These are phyloP conservation scores for Biscutella auriculata DNA, from an alignment of 441 rosid species.

Conservation along the genomic window DNA sequence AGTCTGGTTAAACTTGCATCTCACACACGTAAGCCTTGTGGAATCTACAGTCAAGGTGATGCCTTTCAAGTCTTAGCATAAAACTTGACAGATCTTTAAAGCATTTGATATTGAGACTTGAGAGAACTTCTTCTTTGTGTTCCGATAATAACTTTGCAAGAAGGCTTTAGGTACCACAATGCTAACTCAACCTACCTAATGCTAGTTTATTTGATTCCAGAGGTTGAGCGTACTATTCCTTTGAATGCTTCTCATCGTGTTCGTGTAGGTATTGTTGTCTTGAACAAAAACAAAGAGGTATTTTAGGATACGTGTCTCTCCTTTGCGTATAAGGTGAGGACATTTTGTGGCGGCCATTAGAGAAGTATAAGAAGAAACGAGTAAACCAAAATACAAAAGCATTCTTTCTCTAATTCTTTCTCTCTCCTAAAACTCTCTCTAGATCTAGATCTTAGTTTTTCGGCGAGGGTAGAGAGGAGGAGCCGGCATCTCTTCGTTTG, in stretches of 20 bases:
- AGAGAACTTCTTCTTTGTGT: too few relatives aligned
- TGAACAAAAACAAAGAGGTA: slow-evolving; percentile 71
- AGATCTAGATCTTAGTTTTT: too few relatives aligned
- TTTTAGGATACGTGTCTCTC: not conserved
- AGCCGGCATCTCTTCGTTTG: too few relatives aligned
- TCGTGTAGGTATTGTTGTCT: slow-evolving; percentile 57
- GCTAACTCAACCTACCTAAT: slow-evolving; percentile 74
- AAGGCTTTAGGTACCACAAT: slow-evolving; percentile 75
- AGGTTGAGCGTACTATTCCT: slow-evolving; percentile 52
- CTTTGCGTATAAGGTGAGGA: slow-evolving; percentile 55
- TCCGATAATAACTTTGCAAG: slow-evolving; percentile 25
- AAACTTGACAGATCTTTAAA: too few relatives aligned
- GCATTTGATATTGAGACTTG: not conserved
- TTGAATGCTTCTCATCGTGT: slow-evolving; percentile 75
- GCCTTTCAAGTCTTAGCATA: not conserved
- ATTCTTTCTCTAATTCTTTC: too few relatives aligned
- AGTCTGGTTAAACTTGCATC: slow-evolving; percentile 73
- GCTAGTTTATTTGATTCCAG: slow-evolving; percentile 86
- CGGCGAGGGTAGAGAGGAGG: too few relatives aligned
- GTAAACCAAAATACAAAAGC: too few relatives aligned
- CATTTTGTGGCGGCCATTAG: slow-evolving; percentile 52
- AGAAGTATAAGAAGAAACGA: slow-evolving; percentile 90
- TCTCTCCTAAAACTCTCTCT: too few relatives aligned
- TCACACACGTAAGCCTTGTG: slow-evolving; percentile 57
- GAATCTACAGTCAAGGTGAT: slow-evolving; percentile 63